These are phyloP conservation scores for Scedosporium boydii DNA, from an alignment of 2,329 filamentous ascomycete genomes.

Conservation along the genomic window DNA sequence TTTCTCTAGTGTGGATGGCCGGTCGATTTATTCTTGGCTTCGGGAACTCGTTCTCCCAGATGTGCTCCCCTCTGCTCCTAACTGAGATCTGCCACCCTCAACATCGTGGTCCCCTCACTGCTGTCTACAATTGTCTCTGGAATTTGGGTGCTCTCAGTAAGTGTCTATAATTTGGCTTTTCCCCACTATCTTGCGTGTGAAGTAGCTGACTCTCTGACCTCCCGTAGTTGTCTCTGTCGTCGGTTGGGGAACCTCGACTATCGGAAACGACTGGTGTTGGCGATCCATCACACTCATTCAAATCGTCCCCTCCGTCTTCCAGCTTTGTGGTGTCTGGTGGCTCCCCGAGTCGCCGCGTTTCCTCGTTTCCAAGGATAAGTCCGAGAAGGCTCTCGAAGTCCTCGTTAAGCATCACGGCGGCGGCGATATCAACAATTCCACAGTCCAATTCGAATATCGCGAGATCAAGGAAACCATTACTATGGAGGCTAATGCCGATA, in stretches of 20 bases:
- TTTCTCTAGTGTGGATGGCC: constrained; percentile 27
- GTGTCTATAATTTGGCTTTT: not conserved
- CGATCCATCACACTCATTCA: constrained; percentile 57
- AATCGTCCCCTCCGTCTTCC: constrained; percentile 49
- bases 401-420: constrained; percentile 56
- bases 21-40: constrained; percentile 45
- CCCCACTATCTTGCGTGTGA: not conserved
- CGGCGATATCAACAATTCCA: constrained; percentile 45
- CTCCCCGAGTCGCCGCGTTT: constrained; percentile 61
- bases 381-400: constrained; percentile 51
- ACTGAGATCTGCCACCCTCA: constrained; percentile 61
- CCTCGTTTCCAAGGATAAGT: constrained; percentile 53
- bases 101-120: constrained; percentile 54
- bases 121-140: constrained; percentile 61
- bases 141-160: constrained; percentile 42
- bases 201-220: not conserved
- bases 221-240: constrained; percentile 44
- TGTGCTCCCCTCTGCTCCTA: constrained; percentile 53
- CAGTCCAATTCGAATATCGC: constrained; percentile 56
- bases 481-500: constrained; percentile 41
- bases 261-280: constrained; percentile 57
- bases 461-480: constrained; percentile 57
- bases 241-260: constrained; percentile 51
- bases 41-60: constrained; percentile 55
- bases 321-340: constrained; percentile 52